Base-by-base conservation (phyloP, 75 land plant species). In the Pseudotsuga menziesii region DNA sequence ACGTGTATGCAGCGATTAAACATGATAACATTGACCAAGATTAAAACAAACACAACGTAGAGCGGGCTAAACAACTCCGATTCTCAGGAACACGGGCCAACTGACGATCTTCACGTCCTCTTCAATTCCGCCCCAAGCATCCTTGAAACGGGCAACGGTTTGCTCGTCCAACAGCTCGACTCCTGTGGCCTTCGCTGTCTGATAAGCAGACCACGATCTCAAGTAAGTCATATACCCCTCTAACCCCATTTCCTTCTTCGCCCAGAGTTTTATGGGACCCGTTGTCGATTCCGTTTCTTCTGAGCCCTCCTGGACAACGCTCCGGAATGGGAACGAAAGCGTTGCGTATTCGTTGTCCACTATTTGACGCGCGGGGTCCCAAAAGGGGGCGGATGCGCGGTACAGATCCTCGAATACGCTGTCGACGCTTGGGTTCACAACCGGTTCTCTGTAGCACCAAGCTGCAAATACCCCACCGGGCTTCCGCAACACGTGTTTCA, bases 401-500 rank as follows among this genome's bases (percentile, higher is more conserved):
- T 59, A 59, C n/a, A 59, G 22, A 19, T 59, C 61, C 14, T 61
- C 41, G 41, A 85, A 77, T 2, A 88, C 76, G 8, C 72, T 23
- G 79, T 91, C 94, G 41, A 94, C 85, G 25, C 72, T 20, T 17
- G 72, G 56, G 73, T 81, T 63, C 39, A 86, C 83, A 20, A 29
- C 19, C 3, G 89, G 89, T 6, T 9, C 12, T 20, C 77, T 79
- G 88, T 88, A 94, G 78, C 86, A 81, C 97, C 97, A 94, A 0
- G 86, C 94, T 22, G 97, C 94, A 36, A 94, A 25, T 7, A 91
- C 92, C 1, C 97, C 97, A 58, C 83, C 69, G 9, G 90, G 92
- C 19, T 78, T 81, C 32, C 84, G 84, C 35, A 94, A 84, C 57
- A 90, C 80, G 73, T 61, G 71, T 11, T 79, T 73, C 32, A 83